These are phyloP conservation scores for Rhodamnia argentea DNA, from an alignment of 345 rosid genomes.

Conservation along the genomic window DNA sequence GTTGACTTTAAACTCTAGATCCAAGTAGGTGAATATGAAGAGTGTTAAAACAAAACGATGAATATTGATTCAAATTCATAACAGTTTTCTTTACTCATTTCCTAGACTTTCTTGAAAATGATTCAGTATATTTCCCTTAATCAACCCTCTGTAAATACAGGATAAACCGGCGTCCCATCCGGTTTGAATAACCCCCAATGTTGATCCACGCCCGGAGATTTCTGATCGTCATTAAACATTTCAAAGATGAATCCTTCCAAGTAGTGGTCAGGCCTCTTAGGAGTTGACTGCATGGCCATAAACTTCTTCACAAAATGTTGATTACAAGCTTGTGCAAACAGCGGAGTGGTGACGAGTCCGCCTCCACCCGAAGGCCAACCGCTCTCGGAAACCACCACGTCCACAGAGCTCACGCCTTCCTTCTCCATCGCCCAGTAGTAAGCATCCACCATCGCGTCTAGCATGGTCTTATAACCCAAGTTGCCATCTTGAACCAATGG, in stretches of 20 bases:
- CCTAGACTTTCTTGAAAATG: too few species aligned
- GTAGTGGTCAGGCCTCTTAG: conserved; percentile 3
- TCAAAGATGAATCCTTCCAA: conserved; percentile 14
- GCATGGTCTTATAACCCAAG: conserved; percentile 15
- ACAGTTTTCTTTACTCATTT: too few species aligned
- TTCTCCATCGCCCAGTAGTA: conserved; percentile 24
- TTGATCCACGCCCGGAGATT: background rate
- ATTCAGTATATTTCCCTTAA: background rate
- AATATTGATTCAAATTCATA: background rate
- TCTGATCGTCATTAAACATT: conserved; percentile 22
- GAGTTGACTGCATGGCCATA: conserved; percentile 14
- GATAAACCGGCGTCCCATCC: conserved; percentile 9
- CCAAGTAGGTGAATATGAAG: background rate
- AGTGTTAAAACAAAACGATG: background rate
- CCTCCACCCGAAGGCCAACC: conserved; percentile 6
- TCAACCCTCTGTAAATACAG: background rate
- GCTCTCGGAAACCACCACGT: background rate
- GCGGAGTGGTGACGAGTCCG: background rate
- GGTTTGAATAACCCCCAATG: conserved; percentile 19
- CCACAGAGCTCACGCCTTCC: background rate
- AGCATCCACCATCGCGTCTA: conserved; percentile 29
- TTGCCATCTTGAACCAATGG: conserved; percentile 15
- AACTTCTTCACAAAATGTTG: background rate
- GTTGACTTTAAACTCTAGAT: background rate
- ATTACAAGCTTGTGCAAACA: conserved; percentile 3